Evolutionary conservation across 306 rosid species (phyloP).

Genomic region (Calophaca sinica): DNA sequence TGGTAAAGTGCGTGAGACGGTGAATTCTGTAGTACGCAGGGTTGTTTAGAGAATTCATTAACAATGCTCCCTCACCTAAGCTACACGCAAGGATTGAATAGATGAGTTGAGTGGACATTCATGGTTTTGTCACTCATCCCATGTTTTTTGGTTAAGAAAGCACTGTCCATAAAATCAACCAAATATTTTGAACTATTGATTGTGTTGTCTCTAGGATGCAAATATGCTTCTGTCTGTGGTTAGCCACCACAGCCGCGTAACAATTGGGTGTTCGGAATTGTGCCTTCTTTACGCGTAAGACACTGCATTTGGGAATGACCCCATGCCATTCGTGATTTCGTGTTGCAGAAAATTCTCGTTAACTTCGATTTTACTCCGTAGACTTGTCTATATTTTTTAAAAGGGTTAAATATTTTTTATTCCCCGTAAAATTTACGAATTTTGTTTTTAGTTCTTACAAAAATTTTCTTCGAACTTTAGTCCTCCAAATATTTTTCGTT

Average conservation of each 20-base stretch:
- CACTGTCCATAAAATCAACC: background rate
- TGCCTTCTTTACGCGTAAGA: background rate
- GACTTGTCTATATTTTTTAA: background rate
- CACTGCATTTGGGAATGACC: constrained; percentile 15
- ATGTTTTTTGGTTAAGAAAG: constrained; percentile 1
- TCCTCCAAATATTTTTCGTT: no score
- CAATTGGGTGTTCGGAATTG: background rate
- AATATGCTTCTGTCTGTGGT: background rate
- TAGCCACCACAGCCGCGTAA: background rate
- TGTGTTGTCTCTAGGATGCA: background rate
- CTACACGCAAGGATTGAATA: background rate
- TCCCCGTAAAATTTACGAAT: no score
- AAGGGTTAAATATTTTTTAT: no score
- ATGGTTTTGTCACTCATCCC: background rate
- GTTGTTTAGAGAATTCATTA: background rate
- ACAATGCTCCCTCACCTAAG: background rate
- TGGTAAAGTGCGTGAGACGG: no score
- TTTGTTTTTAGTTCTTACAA: no score
- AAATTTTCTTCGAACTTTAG: no score
- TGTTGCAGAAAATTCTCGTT: constrained; percentile 12
- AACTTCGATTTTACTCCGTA: constrained; percentile 27
- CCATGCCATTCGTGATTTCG: constrained; percentile 40
- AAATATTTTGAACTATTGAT: background rate
- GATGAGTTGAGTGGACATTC: background rate
- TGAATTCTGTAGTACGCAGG: background rate